Evolutionary conservation across 2,329 filamentous ascomycete species (phyloP).

Genomic region (Fusarium sp.): DNA sequence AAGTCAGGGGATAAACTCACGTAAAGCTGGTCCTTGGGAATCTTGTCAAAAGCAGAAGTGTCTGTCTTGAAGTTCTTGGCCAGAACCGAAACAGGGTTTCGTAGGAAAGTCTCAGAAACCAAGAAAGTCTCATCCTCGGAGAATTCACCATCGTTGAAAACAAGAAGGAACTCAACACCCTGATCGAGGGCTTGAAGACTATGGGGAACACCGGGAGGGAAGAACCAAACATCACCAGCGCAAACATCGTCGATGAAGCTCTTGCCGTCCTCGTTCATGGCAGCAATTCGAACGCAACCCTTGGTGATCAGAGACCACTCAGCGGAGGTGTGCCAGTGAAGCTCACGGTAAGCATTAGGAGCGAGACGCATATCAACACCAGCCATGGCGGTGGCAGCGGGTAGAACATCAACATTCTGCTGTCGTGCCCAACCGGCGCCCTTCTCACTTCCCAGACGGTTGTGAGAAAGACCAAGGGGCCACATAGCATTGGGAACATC

Average conservation of each 20-base stretch:
- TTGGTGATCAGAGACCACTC: slow-evolving; percentile 21
- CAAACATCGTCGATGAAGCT: slow-evolving; percentile 18
- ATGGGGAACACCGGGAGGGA: slow-evolving; percentile 16
- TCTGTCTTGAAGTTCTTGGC: slow-evolving; percentile 25
- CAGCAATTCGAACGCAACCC: slow-evolving; percentile 12
- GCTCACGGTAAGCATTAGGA: slow-evolving; percentile 5
- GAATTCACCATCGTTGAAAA: slow-evolving; percentile 13
- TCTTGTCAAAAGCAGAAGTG: slow-evolving; percentile 15
- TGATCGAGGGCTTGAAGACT: slow-evolving; percentile 13
- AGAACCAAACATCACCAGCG: slow-evolving; percentile 17
- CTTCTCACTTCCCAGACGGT: slow-evolving; percentile 11
- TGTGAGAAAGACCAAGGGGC: slow-evolving; percentile 14
- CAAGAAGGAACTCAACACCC: slow-evolving; percentile 10
- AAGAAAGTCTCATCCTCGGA: slow-evolving; percentile 23
- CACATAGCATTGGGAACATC: slow-evolving; percentile 22
- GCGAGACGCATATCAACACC: slow-evolving; percentile 22
- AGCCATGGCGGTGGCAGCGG: slow-evolving; percentile 8
- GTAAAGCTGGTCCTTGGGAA: slow-evolving; percentile 17
- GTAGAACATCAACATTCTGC: slow-evolving; percentile 11
- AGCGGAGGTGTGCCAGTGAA: slow-evolving; percentile 14
- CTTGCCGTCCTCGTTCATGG: slow-evolving; percentile 10
- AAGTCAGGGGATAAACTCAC: background rate
- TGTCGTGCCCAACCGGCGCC: slow-evolving; percentile 19
- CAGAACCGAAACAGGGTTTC: slow-evolving; percentile 17
- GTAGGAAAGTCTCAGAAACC: slow-evolving; percentile 13